Conservation (phyloP, 306 rosid species). For the Bauhinia variegata region DNA sequence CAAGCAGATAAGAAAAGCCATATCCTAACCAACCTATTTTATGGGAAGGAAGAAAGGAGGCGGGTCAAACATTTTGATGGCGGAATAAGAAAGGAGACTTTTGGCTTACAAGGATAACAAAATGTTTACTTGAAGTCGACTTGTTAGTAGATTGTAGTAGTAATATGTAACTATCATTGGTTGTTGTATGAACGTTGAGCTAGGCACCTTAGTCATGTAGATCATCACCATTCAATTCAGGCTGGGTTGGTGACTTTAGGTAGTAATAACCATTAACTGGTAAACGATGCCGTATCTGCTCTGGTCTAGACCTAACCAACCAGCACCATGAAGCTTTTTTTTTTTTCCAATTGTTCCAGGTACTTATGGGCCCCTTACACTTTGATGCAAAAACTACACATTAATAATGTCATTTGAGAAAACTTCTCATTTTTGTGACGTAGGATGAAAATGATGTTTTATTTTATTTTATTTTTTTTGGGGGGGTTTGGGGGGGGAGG, state of each 20-base stretch:
- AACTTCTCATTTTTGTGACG: not conserved
- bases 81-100: no score
- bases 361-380: no score
- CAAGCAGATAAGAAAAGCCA: not conserved
- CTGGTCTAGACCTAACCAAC: no score
- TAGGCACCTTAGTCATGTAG: not conserved
- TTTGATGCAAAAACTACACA: no score
- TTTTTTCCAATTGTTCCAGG: no score
- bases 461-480: no score
- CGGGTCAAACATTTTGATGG: no score
- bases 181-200: conserved; percentile 13
- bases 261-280: not conserved
- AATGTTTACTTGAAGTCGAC: not conserved
- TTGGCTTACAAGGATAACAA: not conserved
- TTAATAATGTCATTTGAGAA: not conserved
- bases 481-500: no score
- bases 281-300: no score
- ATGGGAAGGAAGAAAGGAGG: no score
- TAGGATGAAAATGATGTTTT: not conserved
- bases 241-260: conserved; percentile 34
- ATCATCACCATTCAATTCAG: not conserved
- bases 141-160: not conserved
- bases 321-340: no score
- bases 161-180: conserved; percentile 12
- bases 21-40: no score